Evolutionary conservation across 2,329 filamentous ascomycete genomes (phyloP).

Genomic region (Epicoccum nigrum): DNA sequence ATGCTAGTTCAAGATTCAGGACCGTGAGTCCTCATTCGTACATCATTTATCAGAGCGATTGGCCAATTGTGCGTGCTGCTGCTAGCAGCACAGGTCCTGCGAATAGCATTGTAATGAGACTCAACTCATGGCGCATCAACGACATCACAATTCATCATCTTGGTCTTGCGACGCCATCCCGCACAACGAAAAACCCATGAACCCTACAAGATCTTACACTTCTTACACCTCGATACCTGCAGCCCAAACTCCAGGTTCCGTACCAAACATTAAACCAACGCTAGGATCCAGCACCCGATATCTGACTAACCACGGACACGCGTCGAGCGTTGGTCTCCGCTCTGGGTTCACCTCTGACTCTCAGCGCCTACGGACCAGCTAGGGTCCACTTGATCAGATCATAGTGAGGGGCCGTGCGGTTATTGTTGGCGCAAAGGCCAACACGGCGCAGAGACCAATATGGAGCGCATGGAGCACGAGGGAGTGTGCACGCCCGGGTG

Average conservation of each 20-base stretch:
- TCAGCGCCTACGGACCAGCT: not conserved
- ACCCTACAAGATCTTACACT: not conserved
- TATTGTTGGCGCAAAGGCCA: constrained; percentile 8
- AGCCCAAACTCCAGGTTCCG: constrained; percentile 20
- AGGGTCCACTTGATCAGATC: constrained; percentile 18
- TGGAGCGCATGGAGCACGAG: not conserved
- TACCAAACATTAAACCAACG: constrained; percentile 21
- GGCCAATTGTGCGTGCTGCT: not conserved
- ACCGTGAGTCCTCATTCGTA: not conserved
- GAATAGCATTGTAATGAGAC: not conserved
- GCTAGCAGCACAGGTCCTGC: not conserved
- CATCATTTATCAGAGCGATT: not conserved
- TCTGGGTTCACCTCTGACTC: not conserved
- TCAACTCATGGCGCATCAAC: not conserved
- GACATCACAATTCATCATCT: not conserved
- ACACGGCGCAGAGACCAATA: not conserved
- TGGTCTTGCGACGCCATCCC: not conserved
- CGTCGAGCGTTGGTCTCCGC: constrained; percentile 18
- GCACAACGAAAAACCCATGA: not conserved
- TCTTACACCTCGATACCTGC: constrained; percentile 7
- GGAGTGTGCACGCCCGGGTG: not conserved
- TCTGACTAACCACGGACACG: constrained; percentile 19
- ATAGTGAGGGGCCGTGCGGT: constrained; percentile 22
- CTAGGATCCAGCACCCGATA: constrained; percentile 12
- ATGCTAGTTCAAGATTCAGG: not conserved